Percentiles rank a stretch among this genome's conserved stretches.
phyloP scores from a whole-genome alignment of 2,329 filamentous ascomycete species.

The Gaeumannomyces tritici region DNA sequence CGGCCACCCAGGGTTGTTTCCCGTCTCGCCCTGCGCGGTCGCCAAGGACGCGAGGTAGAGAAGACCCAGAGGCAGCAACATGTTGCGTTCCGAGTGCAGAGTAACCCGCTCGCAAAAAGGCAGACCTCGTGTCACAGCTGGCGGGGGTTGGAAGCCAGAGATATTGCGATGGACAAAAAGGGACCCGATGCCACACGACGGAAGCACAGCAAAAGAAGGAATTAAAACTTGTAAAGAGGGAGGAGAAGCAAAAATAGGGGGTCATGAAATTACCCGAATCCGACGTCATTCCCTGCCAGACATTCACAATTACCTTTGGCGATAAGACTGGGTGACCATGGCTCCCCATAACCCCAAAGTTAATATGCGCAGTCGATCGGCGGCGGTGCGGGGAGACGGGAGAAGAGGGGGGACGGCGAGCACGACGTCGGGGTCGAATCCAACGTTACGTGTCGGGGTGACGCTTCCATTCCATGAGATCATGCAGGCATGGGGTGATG shows the following conservation, averaged over 20 bases:
- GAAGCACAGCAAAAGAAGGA: not conserved
- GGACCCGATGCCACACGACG: too few relatives aligned
- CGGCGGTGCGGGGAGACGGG: too few relatives aligned
- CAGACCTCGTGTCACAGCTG: not conserved
- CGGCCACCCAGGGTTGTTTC: constrained; percentile 30
- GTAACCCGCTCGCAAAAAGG: not conserved
- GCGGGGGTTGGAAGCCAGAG: not conserved
- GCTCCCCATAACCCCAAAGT: not conserved
- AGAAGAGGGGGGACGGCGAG: not conserved
- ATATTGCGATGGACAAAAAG: not conserved
- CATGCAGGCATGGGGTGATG: not conserved
- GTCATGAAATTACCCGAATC: too few relatives aligned
- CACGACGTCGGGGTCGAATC: not conserved
- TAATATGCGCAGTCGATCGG: not conserved
- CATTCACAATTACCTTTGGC: too few relatives aligned
- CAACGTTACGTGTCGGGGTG: not conserved
- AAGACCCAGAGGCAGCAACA: not conserved
- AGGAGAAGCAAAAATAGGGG: not conserved
- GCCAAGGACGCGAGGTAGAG: not conserved
- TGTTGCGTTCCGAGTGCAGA: not conserved
- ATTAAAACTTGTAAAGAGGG: not conserved
- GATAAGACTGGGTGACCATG: not conserved
- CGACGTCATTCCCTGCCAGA: too few relatives aligned
- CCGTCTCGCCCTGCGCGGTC: constrained; percentile 17
- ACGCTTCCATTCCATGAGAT: not conserved